Conservation (phyloP, 345 rosid genomes). For the Geranium rotundifolium region DNA sequence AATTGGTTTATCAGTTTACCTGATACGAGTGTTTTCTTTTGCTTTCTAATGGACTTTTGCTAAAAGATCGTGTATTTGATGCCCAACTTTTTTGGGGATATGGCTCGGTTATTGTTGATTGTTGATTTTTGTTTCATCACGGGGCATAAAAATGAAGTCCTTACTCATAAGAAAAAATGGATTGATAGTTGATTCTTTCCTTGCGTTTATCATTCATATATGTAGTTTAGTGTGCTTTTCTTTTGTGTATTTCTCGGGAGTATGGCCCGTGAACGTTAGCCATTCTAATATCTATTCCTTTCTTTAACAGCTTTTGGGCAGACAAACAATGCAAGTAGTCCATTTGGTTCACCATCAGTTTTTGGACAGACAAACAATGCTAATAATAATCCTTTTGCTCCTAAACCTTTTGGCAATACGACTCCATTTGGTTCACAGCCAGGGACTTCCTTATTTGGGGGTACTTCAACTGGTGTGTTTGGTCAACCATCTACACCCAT, state of each 20-base stretch:
- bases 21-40: neutral
- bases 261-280: neutral
- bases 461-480: constrained; percentile 83
- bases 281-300: neutral
- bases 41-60: neutral
- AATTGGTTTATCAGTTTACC: neutral
- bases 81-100: too few relatives aligned
- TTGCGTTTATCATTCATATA: neutral
- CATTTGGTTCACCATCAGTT: constrained; percentile 51
- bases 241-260: neutral
- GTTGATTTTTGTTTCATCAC: neutral
- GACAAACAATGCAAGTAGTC: constrained; percentile 30
- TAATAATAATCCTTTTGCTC: constrained; percentile 48
- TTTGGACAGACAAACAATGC: constrained; percentile 59
- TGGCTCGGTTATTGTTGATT: too few relatives aligned
- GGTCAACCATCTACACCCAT: constrained; percentile 69
- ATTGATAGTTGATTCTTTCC: neutral
- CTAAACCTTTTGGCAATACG: constrained; percentile 47
- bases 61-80: too few relatives aligned
- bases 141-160: neutral
- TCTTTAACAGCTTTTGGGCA: constrained; percentile 60
- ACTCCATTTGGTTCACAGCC: constrained; percentile 72
- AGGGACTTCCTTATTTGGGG: constrained; percentile 68
- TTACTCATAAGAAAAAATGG: neutral
- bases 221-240: neutral